A percentile compares a stretch with the other conserved stretches of the same genome.
Evolutionary conservation across 1,284 basidiomycete genomes (phyloP).

Genomic region (Cutaneotrichosporon sp.): DNA sequence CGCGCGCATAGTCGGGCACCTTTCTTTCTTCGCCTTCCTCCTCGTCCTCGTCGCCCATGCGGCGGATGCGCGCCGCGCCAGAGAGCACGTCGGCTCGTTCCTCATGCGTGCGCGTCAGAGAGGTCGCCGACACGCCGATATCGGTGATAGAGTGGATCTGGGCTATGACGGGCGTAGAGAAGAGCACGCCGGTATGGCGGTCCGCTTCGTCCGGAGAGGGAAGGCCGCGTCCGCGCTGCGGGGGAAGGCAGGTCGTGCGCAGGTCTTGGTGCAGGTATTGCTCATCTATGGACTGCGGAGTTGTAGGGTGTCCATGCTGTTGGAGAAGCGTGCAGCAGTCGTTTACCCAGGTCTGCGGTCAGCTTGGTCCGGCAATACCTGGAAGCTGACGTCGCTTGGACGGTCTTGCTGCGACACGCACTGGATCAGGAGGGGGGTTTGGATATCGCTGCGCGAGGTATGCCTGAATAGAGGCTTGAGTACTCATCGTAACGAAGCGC

Average conservation of each 20-base stretch:
- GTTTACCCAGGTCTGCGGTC: slow-evolving; percentile 31
- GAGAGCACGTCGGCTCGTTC: slow-evolving; percentile 42
- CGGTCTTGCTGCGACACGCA: too few relatives aligned
- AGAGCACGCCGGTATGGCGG: slow-evolving; percentile 25
- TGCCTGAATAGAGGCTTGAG: background rate
- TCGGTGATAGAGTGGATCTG: slow-evolving; percentile 40
- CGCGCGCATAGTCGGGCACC: slow-evolving; percentile 41
- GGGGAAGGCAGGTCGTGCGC: slow-evolving; percentile 23
- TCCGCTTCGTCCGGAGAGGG: slow-evolving; percentile 9
- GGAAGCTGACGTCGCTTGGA: background rate
- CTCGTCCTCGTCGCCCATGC: slow-evolving; percentile 39
- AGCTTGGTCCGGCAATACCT: background rate
- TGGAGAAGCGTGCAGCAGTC: slow-evolving; percentile 26
- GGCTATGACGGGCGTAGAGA: slow-evolving; percentile 31
- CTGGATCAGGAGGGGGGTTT: background rate
- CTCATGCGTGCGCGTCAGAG: slow-evolving; percentile 39
- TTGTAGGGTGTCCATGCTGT: slow-evolving; percentile 23
- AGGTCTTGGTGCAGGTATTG: slow-evolving; percentile 39
- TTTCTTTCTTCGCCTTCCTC: slow-evolving; percentile 17
- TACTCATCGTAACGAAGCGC: background rate
- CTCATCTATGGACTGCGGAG: slow-evolving; percentile 21
- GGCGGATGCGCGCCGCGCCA: slow-evolving; percentile 38
- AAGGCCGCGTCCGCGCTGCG: background rate
- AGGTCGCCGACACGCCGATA: slow-evolving; percentile 41
- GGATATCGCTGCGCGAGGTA: background rate